Evolutionary conservation across 2,329 filamentous ascomycete species (phyloP).

Genomic region (Aphanocladium album): DNA sequence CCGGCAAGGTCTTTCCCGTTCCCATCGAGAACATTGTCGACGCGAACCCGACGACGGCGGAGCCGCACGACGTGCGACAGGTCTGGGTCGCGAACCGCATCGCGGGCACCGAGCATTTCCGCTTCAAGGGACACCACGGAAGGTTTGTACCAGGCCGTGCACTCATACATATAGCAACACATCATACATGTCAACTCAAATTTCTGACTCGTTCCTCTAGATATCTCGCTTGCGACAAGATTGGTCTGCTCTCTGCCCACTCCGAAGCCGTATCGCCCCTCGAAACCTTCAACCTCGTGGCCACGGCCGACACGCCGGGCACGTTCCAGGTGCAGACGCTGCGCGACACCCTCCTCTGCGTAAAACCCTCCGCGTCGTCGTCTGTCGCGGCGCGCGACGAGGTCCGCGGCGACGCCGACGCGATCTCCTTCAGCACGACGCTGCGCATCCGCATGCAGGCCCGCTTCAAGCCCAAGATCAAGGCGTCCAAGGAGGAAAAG

Average conservation of each 20-base stretch:
- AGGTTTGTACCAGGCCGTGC: slow-evolving; percentile 42
- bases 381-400: slow-evolving; percentile 50
- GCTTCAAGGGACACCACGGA: slow-evolving; percentile 87
- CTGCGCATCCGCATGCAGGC: slow-evolving; percentile 90
- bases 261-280: slow-evolving; percentile 77
- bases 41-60: slow-evolving; percentile 72
- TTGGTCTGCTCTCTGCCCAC: slow-evolving; percentile 70
- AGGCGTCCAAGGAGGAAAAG: slow-evolving; percentile 76
- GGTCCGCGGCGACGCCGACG: slow-evolving; percentile 70
- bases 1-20: slow-evolving; percentile 79
- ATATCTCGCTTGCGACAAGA: slow-evolving; percentile 81
- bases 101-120: slow-evolving; percentile 72
- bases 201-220: slow-evolving; percentile 36
- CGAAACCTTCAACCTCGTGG: slow-evolving; percentile 72
- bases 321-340: slow-evolving; percentile 72
- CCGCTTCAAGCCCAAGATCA: slow-evolving; percentile 79
- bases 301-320: slow-evolving; percentile 58
- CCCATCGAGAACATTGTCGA: slow-evolving; percentile 85
- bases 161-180: neutral
- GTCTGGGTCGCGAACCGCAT: slow-evolving; percentile 90
- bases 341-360: slow-evolving; percentile 64
- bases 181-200: too few relatives aligned
- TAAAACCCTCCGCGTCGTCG: slow-evolving; percentile 48
- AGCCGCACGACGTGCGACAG: slow-evolving; percentile 92
- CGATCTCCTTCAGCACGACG: slow-evolving; percentile 63